Percentiles rank a stretch among this genome's conserved stretches.
Conservation (phyloP, 2,329 filamentous ascomycete species). For the Fusarium sp. region DNA sequence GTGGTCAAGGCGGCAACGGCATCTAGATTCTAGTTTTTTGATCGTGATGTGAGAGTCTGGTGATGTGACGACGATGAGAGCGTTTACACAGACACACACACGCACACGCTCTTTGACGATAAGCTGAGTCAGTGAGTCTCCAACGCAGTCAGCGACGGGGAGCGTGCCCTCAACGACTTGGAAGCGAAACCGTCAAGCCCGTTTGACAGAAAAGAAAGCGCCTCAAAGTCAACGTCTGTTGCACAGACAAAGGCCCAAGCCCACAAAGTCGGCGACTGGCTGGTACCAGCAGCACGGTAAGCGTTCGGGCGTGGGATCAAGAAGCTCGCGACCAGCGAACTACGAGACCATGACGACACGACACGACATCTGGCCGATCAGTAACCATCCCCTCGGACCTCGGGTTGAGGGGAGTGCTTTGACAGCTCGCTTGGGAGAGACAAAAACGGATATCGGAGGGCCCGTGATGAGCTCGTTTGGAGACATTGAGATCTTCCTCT, state of each 20-base stretch:
- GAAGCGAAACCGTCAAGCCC: too few relatives aligned
- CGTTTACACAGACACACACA: too few relatives aligned
- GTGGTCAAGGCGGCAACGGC: constrained; percentile 16
- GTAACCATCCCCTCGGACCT: neutral
- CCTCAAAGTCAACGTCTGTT: constrained; percentile 4
- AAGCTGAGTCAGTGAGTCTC: neutral
- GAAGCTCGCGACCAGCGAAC: neutral
- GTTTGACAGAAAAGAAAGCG: neutral
- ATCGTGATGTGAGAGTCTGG: neutral
- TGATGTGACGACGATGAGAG: neutral
- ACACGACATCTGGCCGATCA: constrained; percentile 12
- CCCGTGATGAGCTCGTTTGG: neutral
- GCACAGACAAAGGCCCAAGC: constrained; percentile 13
- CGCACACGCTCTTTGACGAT: neutral
- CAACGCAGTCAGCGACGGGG: too few relatives aligned
- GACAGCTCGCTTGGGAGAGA: neutral
- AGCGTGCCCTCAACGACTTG: neutral
- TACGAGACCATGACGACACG: constrained; percentile 38
- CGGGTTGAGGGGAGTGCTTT: too few relatives aligned
- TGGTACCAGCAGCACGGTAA: constrained; percentile 3
- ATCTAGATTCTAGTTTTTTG: constrained; percentile 1
- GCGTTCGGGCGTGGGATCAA: neutral
- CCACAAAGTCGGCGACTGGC: constrained; percentile 1
- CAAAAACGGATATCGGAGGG: neutral
- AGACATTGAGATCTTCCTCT: constrained; percentile 6